Evolutionary conservation across 192 early-diverging fungal species (phyloP), one percentile per base, ranked within the genome.

Genomic region (Linnemannia exigua): DNA sequence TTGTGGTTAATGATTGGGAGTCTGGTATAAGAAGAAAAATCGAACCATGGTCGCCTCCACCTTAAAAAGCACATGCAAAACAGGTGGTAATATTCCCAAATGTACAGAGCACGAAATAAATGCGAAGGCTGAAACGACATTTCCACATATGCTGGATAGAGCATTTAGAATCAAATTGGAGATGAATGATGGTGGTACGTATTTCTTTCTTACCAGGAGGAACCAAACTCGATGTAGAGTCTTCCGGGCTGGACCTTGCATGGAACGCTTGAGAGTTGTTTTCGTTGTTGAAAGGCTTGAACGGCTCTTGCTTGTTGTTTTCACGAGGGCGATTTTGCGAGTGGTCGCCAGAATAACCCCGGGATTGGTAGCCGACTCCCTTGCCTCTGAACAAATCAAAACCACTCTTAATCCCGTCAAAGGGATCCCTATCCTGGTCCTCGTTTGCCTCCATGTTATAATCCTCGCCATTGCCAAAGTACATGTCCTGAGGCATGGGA

Each of bases 181-280:
- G 17, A 68, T 33, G 16, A 37, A n/a, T 15, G 14, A 20, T n/a
- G 0, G 0, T 1, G 20, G 5, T 22, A n/a, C n/a, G n/a, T n/a
- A 19, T 7, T 37, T 70, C 16, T 67, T 41, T 15, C 68, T 41
- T 70, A 70, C 68, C 68, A 19, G 33, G 20, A 9, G 36, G 68
- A 12, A 70, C 68, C 41, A 44, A 6, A 2, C 58, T 25, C 7
- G 19, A 17, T 69, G 28, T 17, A 22, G 38, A 36, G 36, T 36
- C 38, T 35, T 41, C 38, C 19, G 20, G 36, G 6, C 67, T 69
- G 33, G 36, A 20, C 38, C 37, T 41, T 69, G 33, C 37, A 9
- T 41, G 67, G 15, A 69, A 38, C 6, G 14, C 71, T 70, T 48
- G 71, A 15, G 71, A 72, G 16, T 51, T n/a, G 71, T 72, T 51